Evolutionary conservation across 73 alveolate genomes (phyloP), one percentile per base, ranked within the genome.

Genomic region (Urostyla sp.): DNA sequence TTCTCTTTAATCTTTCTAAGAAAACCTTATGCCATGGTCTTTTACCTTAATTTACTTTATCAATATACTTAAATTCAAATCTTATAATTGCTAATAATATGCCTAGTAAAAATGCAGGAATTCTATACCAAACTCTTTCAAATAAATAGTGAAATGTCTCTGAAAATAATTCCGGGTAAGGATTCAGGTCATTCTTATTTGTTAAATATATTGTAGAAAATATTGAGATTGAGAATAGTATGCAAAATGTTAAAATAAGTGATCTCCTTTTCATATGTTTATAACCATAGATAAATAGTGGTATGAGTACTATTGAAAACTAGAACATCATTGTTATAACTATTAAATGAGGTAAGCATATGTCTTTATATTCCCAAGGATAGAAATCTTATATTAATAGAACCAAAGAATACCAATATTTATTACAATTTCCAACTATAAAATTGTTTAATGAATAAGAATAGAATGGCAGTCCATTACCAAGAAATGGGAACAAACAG

Each of bases 21-120:
- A 27, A 20, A 31, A 23, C 21, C 38, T 49, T 69, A 34, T 69
- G 83, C 36, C 44, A 69, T 46, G 83, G 83, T 20, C 27, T 37
- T 10, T 67, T 7, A 3, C 83, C 83, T 46, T 69, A 67, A 45
- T 69, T 69, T 6, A 69, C 38, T 31, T 69, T 69, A 27, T 69
- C 83, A 2, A 69, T 69, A 28, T 69, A 49, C 48, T 49, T 69
- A 49, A 46, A 69, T 46, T 69, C 83, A 38, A 69, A 69, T 27
- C 28, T 45, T 11, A 69, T 15, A 5, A 69, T 49, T 48, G 72
- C 83, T 1, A 69, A 30, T 11, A 18, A 50, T 2, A 69, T 46
- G 44, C 83, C 83, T 3, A 23, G 6, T 49, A 69, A 46, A 27
- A 69, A 69, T 6, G 58, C 35, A 23, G 69, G 69, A 3, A 69